Evolutionary conservation across 495 filamentous ascomycete genomes (phyloP).

Genomic region (Aspergillus cavernicola): DNA sequence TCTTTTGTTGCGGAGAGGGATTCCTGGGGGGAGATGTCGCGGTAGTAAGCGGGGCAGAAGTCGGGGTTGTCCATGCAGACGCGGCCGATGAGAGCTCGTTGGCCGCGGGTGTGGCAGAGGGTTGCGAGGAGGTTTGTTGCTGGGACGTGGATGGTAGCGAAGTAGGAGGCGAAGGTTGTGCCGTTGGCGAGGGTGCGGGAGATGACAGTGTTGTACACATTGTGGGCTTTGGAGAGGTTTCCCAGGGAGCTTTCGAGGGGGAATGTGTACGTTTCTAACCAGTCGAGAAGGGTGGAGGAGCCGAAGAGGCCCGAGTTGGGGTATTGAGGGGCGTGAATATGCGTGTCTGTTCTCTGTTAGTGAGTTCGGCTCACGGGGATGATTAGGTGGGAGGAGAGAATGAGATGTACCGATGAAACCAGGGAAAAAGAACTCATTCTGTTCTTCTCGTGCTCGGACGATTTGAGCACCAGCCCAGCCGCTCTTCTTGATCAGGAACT

Average conservation of each 20-base stretch:
- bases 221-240: conserved; percentile 37
- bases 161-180: conserved; percentile 89
- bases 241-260: conserved; percentile 76
- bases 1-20: conserved; percentile 54
- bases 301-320: conserved; percentile 92
- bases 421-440: conserved; percentile 78
- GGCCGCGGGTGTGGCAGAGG: conserved; percentile 69
- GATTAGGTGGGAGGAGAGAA: background rate
- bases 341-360: conserved; percentile 61
- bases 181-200: conserved; percentile 78
- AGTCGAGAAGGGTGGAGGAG: conserved; percentile 81
- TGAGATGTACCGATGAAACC: conserved; percentile 77
- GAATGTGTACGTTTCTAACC: conserved; percentile 94
- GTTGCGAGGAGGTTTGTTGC: conserved; percentile 85
- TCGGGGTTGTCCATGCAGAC: conserved; percentile 78
- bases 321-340: conserved; percentile 92
- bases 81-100: conserved; percentile 85
- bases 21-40: conserved; percentile 57
- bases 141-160: conserved; percentile 77
- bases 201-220: conserved; percentile 71
- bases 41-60: conserved; percentile 69
- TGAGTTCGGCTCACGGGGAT: background rate
- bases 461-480: conserved; percentile 28
- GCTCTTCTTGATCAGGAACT: conserved; percentile 43
- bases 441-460: conserved; percentile 30